A percentile compares a stretch with the other conserved stretches of the same genome.
These are phyloP conservation scores for Barnettozyma sp. DNA, from an alignment of 805 yeast genomes.

Conservation along the genomic window DNA sequence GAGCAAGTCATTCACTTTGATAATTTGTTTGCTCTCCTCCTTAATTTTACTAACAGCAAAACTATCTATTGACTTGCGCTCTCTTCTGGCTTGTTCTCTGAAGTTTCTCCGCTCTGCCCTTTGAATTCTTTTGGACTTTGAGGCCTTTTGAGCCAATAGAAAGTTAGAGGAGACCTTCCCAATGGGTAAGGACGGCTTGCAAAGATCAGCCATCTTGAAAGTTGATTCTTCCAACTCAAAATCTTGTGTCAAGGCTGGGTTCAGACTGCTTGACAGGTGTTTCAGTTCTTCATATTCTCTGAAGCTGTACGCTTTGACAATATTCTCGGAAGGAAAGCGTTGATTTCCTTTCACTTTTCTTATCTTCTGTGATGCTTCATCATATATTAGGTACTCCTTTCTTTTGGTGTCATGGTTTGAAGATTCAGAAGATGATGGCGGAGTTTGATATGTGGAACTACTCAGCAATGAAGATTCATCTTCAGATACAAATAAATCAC, in stretches of 20 bases:
- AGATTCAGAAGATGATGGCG: background rate
- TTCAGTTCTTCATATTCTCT: constrained; percentile 28
- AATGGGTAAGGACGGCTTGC: constrained; percentile 59
- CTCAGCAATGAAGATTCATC: background rate
- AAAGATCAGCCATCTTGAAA: constrained; percentile 63
- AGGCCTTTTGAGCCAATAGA: constrained; percentile 48
- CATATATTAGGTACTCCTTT: constrained; percentile 4
- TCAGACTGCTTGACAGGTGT: constrained; percentile 32
- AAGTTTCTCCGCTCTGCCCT: constrained; percentile 30
- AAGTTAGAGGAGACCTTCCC: constrained; percentile 59
- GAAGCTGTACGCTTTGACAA: constrained; percentile 4
- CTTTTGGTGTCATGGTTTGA: background rate
- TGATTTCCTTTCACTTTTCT: constrained; percentile 17
- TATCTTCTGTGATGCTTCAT: background rate
- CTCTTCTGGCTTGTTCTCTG: constrained; percentile 34
- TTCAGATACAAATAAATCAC: no score
- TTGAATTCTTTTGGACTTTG: constrained; percentile 27
- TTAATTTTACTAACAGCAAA: constrained; percentile 16
- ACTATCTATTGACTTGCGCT: constrained; percentile 19
- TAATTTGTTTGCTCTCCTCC: constrained; percentile 25
- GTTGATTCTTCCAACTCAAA: constrained; percentile 44
- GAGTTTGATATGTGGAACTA: background rate
- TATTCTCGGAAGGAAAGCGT: constrained; percentile 3
- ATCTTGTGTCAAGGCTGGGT: constrained; percentile 28
- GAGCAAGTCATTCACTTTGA: constrained; percentile 12